Percentiles rank a stretch among this genome's conserved stretches.
phyloP scores from a whole-genome alignment of 2,329 filamentous ascomycete species.

The Bipolaris oryzae region DNA sequence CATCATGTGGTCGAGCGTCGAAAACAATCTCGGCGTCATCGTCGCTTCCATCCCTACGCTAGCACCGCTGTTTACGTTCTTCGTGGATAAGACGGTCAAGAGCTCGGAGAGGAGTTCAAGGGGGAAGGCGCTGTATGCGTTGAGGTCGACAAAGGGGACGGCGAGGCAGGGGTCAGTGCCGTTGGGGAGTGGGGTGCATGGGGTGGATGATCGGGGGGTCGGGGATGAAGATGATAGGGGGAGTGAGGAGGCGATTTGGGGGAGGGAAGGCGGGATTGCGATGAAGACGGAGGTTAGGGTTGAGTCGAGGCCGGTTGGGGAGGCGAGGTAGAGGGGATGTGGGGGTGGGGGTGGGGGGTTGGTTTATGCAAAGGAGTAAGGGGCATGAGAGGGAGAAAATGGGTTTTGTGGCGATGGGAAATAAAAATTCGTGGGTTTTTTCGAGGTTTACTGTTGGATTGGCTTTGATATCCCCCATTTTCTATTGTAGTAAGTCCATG shows the following conservation, averaged over 20 bases:
- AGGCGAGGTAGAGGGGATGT: no score
- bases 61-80: constrained; percentile 22
- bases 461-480: no score
- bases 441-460: no score
- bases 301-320: not conserved
- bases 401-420: no score
- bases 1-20: constrained; percentile 26
- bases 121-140: constrained; percentile 11
- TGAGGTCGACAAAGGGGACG: constrained; percentile 3
- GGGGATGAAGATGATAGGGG: not conserved
- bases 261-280: constrained; percentile 8
- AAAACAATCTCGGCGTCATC: constrained; percentile 26
- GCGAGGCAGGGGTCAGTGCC: constrained; percentile 8
- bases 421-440: no score
- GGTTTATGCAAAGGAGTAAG: no score
- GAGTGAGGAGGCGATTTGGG: constrained; percentile 18
- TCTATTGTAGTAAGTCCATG: no score
- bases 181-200: constrained; percentile 6
- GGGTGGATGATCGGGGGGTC: not conserved
- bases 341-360: no score
- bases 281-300: constrained; percentile 15
- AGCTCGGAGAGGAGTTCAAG: constrained; percentile 10
- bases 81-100: constrained; percentile 20
- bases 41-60: constrained; percentile 22
- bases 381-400: no score